These are phyloP conservation scores for Entamoeba histolytica DNA, from an alignment of 208 protist genomes.

Conservation along the genomic window DNA sequence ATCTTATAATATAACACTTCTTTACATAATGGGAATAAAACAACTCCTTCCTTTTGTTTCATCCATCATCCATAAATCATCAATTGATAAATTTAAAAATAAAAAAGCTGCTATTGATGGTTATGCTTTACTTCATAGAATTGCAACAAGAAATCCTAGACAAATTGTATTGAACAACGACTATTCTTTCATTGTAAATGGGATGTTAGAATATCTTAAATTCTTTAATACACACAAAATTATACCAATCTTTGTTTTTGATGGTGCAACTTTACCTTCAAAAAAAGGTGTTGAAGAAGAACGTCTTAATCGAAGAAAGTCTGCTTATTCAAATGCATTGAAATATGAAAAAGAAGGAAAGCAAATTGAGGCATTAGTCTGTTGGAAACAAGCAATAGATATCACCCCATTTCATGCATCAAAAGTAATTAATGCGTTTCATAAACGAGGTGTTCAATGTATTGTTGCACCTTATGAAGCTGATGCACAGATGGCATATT, in stretches of 20 bases:
- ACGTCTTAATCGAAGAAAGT: neutral
- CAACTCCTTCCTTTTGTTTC: neutral
- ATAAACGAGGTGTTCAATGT: neutral
- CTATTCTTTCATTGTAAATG: neutral
- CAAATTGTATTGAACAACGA: neutral
- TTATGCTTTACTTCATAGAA: constrained; percentile 10
- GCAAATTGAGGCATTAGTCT: neutral
- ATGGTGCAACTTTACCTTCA: constrained; percentile 4
- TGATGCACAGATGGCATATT: constrained; percentile 22
- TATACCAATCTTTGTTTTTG: constrained; percentile 25
- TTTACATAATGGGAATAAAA: neutral
- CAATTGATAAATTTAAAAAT: neutral
- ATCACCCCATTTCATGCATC: constrained; percentile 3
- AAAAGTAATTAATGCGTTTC: neutral
- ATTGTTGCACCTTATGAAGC: constrained; percentile 25
- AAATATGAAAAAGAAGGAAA: neutral
- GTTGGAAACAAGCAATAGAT: neutral
- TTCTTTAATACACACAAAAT: neutral
- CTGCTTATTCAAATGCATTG: neutral
- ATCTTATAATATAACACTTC: neutral
- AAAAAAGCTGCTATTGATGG: constrained; percentile 10
- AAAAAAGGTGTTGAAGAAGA: constrained; percentile 3
- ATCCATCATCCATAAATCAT: neutral
- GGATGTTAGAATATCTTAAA: neutral
- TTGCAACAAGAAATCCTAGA: neutral